These are phyloP conservation scores for Penicillium arizonense DNA, from an alignment of 495 filamentous ascomycete genomes.

Conservation along the genomic window DNA sequence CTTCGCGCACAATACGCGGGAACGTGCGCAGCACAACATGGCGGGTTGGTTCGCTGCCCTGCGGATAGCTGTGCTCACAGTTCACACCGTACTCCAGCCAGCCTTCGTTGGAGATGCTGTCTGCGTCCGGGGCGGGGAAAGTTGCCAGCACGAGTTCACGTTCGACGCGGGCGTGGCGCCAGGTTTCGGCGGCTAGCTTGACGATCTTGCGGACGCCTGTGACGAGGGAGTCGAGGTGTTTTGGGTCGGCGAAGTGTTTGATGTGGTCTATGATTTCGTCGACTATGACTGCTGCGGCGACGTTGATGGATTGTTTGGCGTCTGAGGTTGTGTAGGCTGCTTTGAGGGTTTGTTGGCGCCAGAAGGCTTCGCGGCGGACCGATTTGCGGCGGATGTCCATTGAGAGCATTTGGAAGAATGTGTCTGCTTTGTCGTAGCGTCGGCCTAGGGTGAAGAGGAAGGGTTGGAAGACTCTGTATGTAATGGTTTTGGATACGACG, in stretches of 20 bases:
- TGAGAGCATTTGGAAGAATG: constrained; percentile 60
- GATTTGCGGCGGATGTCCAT: constrained; percentile 62
- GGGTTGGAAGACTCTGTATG: constrained; percentile 62
- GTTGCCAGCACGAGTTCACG: constrained; percentile 57
- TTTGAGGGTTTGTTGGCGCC: constrained; percentile 63
- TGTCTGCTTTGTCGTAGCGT: constrained; percentile 60
- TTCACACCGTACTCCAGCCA: constrained; percentile 46
- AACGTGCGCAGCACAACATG: constrained; percentile 53
- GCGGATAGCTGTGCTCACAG: constrained; percentile 16
- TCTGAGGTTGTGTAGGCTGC: constrained; percentile 62
- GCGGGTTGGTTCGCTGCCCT: constrained; percentile 29
- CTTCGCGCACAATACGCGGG: constrained; percentile 55
- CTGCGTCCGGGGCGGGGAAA: constrained; percentile 49
- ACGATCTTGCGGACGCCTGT: constrained; percentile 56
- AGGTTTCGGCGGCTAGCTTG: constrained; percentile 63
- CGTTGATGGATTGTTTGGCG: constrained; percentile 60
- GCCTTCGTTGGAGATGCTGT: constrained; percentile 35
- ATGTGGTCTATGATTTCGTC: constrained; percentile 61
- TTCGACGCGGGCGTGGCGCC: constrained; percentile 62
- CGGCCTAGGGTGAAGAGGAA: constrained; percentile 64
- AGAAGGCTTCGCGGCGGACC: constrained; percentile 60
- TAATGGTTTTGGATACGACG: constrained; percentile 57
- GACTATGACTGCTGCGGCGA: constrained; percentile 58
- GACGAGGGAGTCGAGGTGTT: constrained; percentile 51
- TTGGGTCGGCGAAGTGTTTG: constrained; percentile 56